Evolutionary conservation across 163 green algal species (phyloP), one percentile per base, ranked within the genome.

Genomic region (Coccomyxa subellipsoidea): DNA sequence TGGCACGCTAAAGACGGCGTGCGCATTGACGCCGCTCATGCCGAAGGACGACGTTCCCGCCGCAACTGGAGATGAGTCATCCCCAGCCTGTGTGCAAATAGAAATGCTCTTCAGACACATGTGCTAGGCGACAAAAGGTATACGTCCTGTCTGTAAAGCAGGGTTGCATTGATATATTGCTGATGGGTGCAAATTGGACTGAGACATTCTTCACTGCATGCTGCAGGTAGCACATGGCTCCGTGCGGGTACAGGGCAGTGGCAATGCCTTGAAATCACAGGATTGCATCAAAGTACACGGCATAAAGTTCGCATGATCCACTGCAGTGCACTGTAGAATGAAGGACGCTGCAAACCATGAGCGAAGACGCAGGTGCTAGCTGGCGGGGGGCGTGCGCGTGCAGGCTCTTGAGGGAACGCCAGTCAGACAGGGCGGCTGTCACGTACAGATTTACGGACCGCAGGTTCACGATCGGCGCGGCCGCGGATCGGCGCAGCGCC

Each of bases 11-110:
- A 93, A 15, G 34, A 95, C 80, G 15, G 85, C 86, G 71, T 95
- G 92, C 2, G 92, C 90, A 78, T 96, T 96, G 70, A 94, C 89
- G 27, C 92, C 92, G 38, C 82, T 91, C 90, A 93, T 94, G 39
- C 90, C 93, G 81, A 95, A 93, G 18, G 84, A 91, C 82, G 88
- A 91, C 15, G 87, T 93, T 38, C 91, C 91, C 35, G 85, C 87
- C 31, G 76, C 81, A 39, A 37, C 36, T 4, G 3, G 23, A 54
- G 31, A 54, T 40, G 1, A 76, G 4, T 1, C 23, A 31, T 4
- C 4, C 2, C 6, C 35, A 4, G 0, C 27, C 77, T 59, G 47
- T 59, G 2, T 12, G 8, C 47, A 59, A 31, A 38, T n/a, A n/a
- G n/a, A n/a, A n/a, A n/a, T n/a, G n/a, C n/a, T n/a, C n/a, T n/a